Evolutionary conservation across 495 filamentous ascomycete genomes (phyloP).

Genomic region (Xylaria palmicola): DNA sequence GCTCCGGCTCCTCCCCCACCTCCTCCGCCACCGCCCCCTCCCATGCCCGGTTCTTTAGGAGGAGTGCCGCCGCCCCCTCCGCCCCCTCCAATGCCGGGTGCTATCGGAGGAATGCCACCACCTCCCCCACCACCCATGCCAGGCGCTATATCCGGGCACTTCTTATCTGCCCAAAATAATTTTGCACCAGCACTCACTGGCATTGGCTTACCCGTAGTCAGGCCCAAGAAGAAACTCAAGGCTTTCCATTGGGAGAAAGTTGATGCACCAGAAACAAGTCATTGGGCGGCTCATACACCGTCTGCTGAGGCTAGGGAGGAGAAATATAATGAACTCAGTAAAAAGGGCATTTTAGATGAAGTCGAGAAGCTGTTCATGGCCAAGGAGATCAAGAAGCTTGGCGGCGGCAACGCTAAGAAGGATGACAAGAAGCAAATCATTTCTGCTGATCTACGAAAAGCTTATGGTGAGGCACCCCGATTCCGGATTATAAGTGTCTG

Average conservation of each 20-base stretch:
- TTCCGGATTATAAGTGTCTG: neutral
- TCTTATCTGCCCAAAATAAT: conserved; percentile 47
- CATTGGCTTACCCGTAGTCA: conserved; percentile 66
- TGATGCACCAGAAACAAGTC: conserved; percentile 87
- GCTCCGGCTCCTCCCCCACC: conserved; percentile 60
- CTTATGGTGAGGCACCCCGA: conserved; percentile 59
- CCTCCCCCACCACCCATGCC: conserved; percentile 59
- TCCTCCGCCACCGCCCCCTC: conserved; percentile 53
- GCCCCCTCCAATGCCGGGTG: conserved; percentile 50
- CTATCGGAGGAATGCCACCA: conserved; percentile 22
- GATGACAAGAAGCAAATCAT: conserved; percentile 98
- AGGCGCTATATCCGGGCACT: conserved; percentile 55
- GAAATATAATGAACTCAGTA: conserved; percentile 88
- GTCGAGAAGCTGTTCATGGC: conserved; percentile 97
- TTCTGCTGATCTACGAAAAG: conserved; percentile 84
- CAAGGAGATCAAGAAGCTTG: conserved; percentile 90
- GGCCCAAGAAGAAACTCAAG: conserved; percentile 99
- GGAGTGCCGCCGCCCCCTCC: conserved; percentile 58
- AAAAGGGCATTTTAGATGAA: conserved; percentile 93
- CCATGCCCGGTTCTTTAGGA: conserved; percentile 34
- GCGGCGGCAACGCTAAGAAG: conserved; percentile 66
- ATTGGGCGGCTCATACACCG: conserved; percentile 87
- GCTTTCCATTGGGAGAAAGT: conserved; percentile 99
- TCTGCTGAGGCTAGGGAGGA: conserved; percentile 84
- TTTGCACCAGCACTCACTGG: conserved; percentile 35